Evolutionary conservation across 257 asterid species (phyloP).

Genomic region (Solanum stenotomum): DNA sequence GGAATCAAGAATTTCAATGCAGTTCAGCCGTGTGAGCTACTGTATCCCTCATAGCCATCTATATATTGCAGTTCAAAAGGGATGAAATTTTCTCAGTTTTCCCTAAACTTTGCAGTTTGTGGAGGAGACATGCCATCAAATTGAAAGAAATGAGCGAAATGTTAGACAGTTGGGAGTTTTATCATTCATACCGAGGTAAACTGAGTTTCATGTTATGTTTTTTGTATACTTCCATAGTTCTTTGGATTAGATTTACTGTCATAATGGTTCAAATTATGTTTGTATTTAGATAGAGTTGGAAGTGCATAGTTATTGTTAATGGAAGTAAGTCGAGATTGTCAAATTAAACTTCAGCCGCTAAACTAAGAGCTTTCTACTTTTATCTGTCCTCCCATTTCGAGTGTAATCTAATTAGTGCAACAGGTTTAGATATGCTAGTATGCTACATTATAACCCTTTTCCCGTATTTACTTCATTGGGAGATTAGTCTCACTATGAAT

Average conservation of each 20-base stretch:
- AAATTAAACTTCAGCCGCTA: neutral
- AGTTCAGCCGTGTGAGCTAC: conserved; percentile 71
- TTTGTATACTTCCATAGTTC: neutral
- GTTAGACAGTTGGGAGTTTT: conserved; percentile 79
- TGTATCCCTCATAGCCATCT: neutral
- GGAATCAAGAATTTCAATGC: conserved; percentile 69
- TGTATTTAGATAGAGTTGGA: neutral
- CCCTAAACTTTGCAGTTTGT: conserved; percentile 54
- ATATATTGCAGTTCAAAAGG: neutral
- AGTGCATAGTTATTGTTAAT: neutral
- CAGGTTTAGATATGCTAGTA: neutral
- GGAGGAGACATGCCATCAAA: conserved; percentile 95
- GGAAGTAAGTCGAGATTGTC: neutral
- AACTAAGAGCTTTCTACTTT: neutral
- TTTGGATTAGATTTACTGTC: neutral
- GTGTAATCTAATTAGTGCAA: neutral
- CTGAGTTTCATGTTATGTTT: neutral
- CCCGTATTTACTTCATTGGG: neutral
- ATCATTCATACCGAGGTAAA: conserved; percentile 84
- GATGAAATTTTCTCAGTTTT: conserved; percentile 13
- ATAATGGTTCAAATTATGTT: neutral
- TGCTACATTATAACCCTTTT: neutral
- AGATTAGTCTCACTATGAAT: neutral
- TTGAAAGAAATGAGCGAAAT: conserved; percentile 77
- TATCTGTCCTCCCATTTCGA: neutral